These are phyloP conservation scores for Oxytropis ochrocephala DNA, from an alignment of 306 rosid species.

Conservation along the genomic window DNA sequence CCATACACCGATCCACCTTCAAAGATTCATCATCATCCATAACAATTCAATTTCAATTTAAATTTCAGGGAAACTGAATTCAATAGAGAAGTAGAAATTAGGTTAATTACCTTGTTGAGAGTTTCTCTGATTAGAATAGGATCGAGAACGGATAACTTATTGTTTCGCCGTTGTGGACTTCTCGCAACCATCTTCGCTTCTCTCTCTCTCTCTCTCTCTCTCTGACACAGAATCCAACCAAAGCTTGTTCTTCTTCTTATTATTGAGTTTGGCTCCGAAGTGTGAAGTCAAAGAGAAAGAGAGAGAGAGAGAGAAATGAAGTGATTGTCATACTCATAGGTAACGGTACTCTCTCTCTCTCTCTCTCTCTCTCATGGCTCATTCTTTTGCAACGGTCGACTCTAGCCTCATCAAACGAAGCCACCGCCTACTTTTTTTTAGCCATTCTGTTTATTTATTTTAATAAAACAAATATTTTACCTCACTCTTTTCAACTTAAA, in stretches of 20 bases:
- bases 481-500: too few species aligned
- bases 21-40: not conserved
- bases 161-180: conserved; percentile 73
- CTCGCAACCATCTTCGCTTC: conserved; percentile 84
- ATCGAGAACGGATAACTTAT: conserved; percentile 52
- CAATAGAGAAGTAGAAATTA: not conserved
- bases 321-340: not conserved
- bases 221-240: conserved; percentile 6
- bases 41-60: not conserved
- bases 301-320: not conserved
- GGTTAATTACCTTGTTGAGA: conserved; percentile 50
- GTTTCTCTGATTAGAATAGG: conserved; percentile 79
- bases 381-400: not conserved
- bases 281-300: not conserved
- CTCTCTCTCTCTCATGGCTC: too few species aligned
- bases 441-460: not conserved
- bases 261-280: conserved; percentile 37
- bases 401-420: too few species aligned
- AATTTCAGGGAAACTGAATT: not conserved
- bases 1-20: conserved; percentile 93
- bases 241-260: conserved; percentile 8
- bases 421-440: not conserved
- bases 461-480: too few species aligned
- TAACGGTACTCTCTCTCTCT: not conserved
- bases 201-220: not conserved